Base-by-base conservation (phyloP, 2,329 filamentous ascomycete genomes). In the Sclerotinia nivalis region DNA sequence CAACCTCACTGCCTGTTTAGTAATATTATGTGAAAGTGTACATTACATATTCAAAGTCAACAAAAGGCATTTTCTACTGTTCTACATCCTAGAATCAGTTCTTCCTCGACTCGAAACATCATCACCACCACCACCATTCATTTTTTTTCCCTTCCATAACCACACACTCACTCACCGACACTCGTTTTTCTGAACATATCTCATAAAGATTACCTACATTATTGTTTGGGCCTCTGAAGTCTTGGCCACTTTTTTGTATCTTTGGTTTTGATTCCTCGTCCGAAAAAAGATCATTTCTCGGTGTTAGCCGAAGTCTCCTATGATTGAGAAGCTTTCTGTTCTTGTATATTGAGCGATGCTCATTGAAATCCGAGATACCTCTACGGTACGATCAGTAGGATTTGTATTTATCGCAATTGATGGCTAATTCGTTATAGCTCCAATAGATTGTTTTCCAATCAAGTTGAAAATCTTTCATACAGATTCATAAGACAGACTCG, bases 101-200 rank as follows among this genome's bases (percentile, higher is more conserved):
- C 25, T 34, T 40, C 56, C 49, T 59, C 43, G 5, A 45, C 28
- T 59, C 40, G 31, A 45, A 55, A 52, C 56, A 70, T 70, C n/a
- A 55, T 25, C 67, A 62, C 47, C 50, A 25, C 52, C 20, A 31
- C 49, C 50, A 70, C 67, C 69, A 52, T 58, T 71, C 65, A 47
- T 61, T 61, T 40, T 45, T 15, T 52, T 65, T 40, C 52, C 52
- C 64, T 65, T 70, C 50, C 22, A 61, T 45, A 15, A 37, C 47
- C 37, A 43, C 25, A 60, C n/a, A 15, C 47, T 25, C 66, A 68
- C 37, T 18, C 60, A 55, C 25, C 40, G 61, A 67, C 70, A 65
- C 62, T 71, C 70, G 55, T 67, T 71, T 62, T 47, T 37, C 61
- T 22, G n/a, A 65, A 28, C 7, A 65, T 28, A 65, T 12, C n/a